phyloP scores from a whole-genome alignment of 768 basidiomycete species.

The Trametes elegans region DNA sequence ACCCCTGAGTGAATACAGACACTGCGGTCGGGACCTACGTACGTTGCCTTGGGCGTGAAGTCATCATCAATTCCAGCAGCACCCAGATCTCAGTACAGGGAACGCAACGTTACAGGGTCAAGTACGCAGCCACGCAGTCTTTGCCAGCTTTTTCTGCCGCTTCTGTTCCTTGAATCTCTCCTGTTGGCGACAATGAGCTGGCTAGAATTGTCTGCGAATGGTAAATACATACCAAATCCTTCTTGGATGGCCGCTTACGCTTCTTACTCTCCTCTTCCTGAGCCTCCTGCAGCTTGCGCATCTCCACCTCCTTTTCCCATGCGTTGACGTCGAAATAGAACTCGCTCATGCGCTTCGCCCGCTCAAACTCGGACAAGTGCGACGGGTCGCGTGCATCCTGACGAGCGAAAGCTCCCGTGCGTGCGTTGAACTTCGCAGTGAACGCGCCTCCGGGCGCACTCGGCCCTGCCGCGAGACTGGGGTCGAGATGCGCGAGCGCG shows the following conservation, averaged over 20 bases:
- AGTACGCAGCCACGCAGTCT: constrained; percentile 85
- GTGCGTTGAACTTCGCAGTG: constrained; percentile 76
- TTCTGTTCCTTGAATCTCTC: constrained; percentile 86
- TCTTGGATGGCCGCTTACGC: constrained; percentile 76
- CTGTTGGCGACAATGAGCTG: constrained; percentile 36
- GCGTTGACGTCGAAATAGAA: constrained; percentile 83
- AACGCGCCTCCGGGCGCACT: constrained; percentile 36
- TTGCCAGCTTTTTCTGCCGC: constrained; percentile 77
- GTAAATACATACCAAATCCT: constrained; percentile 65
- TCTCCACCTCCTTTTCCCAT: constrained; percentile 73
- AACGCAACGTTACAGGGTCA: constrained; percentile 25
- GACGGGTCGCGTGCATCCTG: constrained; percentile 67
- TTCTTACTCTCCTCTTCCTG: constrained; percentile 63
- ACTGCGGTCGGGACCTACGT: no score
- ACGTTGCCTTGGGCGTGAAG: no score
- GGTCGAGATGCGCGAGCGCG: constrained; percentile 76
- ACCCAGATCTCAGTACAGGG: neutral
- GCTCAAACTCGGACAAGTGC: constrained; percentile 78
- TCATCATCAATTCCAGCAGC: neutral
- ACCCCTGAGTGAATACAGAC: no score
- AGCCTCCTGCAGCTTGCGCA: constrained; percentile 38
- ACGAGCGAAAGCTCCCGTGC: constrained; percentile 73
- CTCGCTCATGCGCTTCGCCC: constrained; percentile 82
- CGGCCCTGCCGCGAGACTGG: constrained; percentile 48
- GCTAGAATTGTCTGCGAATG: neutral